Base-by-base conservation (phyloP, 1,284 basidiomycete genomes). In the Marasmius fiardii region DNA sequence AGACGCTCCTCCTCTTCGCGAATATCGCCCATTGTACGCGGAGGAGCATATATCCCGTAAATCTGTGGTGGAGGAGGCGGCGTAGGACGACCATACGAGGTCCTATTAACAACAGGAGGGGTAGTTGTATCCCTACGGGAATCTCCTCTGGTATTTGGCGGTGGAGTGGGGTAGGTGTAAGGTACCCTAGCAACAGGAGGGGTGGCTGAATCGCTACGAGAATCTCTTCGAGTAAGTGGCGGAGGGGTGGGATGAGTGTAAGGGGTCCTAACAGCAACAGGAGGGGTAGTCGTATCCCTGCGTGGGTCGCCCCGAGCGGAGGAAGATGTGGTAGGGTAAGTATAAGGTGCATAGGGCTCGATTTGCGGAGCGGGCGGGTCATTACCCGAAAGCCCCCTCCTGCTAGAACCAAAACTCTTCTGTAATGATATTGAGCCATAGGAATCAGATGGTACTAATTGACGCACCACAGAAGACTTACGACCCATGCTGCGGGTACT, bases 401-500 rank as follows among this genome's bases (percentile, higher is more conserved):
- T 20, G 39, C 39, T 41, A 2, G 39, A 41, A 16, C n/a, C 4
- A 1, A n/a, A 7, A 41, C 39, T 41, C 39, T 41, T 41, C 28
- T 31, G 39, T n/a, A 14, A 6, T 41, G 4, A 41, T 41, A 41
- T 41, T 41, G 16, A n/a, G 39, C 6, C 4, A 21, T 41, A n/a
- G 16, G 12, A 41, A 21, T 5, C 39, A n/a, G 14, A 41, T 14
- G 39, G 21, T 44, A 31, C 28, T 31, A 31, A 11, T 23, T n/a
- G 12, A 44, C 43, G 20, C 43, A 44, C 43, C 18, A 49, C n/a
- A 16, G 47, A 49, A 4, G 47, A 26, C 31, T 49, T 49, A 10
- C 47, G 24, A 21, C 14, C 49, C 56, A 49, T 44, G 51, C 56
- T 26, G 39, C 52, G 33, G 48, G 11, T 23, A 14, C 37, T 52